Evolutionary conservation across 179 eudicot genomes (phyloP), one percentile per base, ranked within the genome.

Genomic region (Beta corolliflora): DNA sequence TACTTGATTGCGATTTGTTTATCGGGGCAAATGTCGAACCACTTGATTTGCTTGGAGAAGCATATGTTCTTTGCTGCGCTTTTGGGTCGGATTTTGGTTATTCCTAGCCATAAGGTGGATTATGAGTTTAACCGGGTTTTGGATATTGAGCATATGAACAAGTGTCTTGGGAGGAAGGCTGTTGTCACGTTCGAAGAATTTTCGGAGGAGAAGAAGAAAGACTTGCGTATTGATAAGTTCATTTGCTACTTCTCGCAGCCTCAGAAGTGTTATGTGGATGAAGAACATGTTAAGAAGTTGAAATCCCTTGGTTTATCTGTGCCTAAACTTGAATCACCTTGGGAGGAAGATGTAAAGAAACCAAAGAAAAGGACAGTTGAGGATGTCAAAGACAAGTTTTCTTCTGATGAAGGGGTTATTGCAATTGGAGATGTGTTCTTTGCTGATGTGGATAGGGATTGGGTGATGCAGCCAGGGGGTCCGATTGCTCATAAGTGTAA

Each of bases 401-500:
- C 92, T 75, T 91, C 94, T 36, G 85, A 91, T 81, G 97, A 89
- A 36, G 89, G 90, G 63, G 98, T 95, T 80, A 85, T 97, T 83
- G 98, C 98, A 6, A 93, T 97, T 67, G 98, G 99, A 68, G 99
- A 97, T 86, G 94, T 97, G 71, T 97, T 90, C 82, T 97, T 89
- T 86, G 97, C 99, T 71, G 89, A 92, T 72, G 92, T 97, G 78
- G 98, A 97, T 73, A 88, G 82, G 76, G 97, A 91, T 21, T 91
- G 97, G 98, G 97, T 93, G 86, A 90, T 91, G 94, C 99, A 95
- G 84, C 95, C 98, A 0, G 97, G 99, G 64, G 99, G 99, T 80
- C 99, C 99, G 25, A 87, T 97, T 85, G 97, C 95, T 80, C 99
- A 97, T 83, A 87, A 85, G 80, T 97, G 99, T 77, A 91, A 83